Base-by-base conservation (phyloP, 805 yeast genomes). In the Kazachstania taianensis region DNA sequence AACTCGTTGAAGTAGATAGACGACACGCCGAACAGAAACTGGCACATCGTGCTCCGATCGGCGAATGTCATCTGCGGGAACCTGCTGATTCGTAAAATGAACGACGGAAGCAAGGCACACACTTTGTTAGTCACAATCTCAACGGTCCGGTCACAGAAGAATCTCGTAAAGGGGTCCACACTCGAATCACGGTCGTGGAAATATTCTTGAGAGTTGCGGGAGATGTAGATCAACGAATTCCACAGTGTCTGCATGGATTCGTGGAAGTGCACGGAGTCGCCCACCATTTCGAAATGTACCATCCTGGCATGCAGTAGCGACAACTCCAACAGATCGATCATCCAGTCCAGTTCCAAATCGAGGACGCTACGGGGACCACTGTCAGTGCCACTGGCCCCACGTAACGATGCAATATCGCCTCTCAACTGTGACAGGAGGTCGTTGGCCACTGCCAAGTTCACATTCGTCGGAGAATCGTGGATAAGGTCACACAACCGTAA, bases 1-100 rank as follows among this genome's bases (percentile, higher is more conserved):
- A 54, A 45, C 33, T 53, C 53, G 33, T 55, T 55, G 33, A 54
- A 56, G 37, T 50, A 56, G 35, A 53, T 39, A 5, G 58, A 49
- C 2, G 50, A 44, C 3, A 55, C 32, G 5, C 46, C 45, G 29
- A 42, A 43, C 10, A 47, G 30, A 29, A 48, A 47, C 31, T 42
- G 41, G 14, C 46, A 41, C 45, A 50, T 41, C 9, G 37, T 28
- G 14, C 41, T 40, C 25, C 41, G 37, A 8, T 40, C 41, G 10
- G 28, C 30, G 25, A 35, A 38, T 10, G 32, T 41, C 13, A 41
- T 10, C 4, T 20, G 27, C n/a, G 39, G 29, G 14, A 49, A 37
- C 17, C 55, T 38, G 18, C 44, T 42, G 17, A 43, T 18, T 23
- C 61, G 43, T 7, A 55, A 33, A n/a, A 55, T 45, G 18, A 55